Percentiles rank a stretch among this genome's conserved stretches.
phyloP scores from a whole-genome alignment of 2,329 filamentous ascomycete species.

The Diaporthe ilicicola region DNA sequence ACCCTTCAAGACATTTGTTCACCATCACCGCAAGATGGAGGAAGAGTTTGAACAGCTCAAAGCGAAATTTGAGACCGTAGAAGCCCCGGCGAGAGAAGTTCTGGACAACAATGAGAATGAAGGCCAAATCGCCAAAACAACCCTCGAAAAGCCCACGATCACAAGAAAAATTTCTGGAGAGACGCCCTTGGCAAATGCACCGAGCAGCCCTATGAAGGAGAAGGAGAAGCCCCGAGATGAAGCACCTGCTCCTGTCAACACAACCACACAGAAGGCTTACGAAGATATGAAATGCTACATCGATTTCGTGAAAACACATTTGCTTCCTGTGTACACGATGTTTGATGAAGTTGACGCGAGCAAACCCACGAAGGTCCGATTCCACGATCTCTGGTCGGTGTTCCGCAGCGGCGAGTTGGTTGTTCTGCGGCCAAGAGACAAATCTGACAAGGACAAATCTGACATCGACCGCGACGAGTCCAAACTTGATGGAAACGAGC shows the following conservation, averaged over 20 bases:
- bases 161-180: too few species aligned
- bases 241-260: too few species aligned
- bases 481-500: not conserved
- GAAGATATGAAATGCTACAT: slow-evolving; percentile 26
- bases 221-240: too few species aligned
- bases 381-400: slow-evolving; percentile 21
- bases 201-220: too few species aligned
- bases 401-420: slow-evolving; percentile 18
- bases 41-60: not conserved
- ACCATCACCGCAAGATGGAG: slow-evolving; percentile 4
- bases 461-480: not conserved
- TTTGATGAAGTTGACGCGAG: not conserved
- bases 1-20: slow-evolving; percentile 22
- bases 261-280: not conserved
- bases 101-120: not conserved
- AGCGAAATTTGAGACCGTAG: not conserved
- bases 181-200: too few species aligned
- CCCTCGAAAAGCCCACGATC: too few species aligned
- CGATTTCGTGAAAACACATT: not conserved
- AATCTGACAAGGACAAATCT: not conserved
- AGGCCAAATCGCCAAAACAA: not conserved
- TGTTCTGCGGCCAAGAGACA: not conserved
- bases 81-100: too few species aligned
- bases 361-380: not conserved
- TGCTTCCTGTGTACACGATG: slow-evolving; percentile 5